These are phyloP conservation scores for Choanephora cucurbitarum DNA, from an alignment of 371 early-diverging fungal genomes.

Conservation along the genomic window DNA sequence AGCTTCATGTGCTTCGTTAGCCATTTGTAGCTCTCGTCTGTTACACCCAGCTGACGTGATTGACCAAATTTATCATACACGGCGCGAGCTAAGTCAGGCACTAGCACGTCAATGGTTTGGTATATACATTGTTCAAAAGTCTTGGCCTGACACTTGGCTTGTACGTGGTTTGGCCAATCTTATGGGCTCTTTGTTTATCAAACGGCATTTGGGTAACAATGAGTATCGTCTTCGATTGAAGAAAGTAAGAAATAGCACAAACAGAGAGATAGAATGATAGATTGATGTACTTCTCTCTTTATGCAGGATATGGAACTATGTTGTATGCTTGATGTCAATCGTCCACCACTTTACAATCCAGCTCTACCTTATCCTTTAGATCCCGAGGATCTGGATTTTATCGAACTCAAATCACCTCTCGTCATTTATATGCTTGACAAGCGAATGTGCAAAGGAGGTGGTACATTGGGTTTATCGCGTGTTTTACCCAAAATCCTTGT, in stretches of 20 bases:
- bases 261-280: background rate
- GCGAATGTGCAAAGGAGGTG: conserved; percentile 84
- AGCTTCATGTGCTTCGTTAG: conserved; percentile 71
- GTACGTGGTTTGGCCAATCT: conserved; percentile 78
- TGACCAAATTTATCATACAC: conserved; percentile 85
- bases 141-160: conserved; percentile 90
- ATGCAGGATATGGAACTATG: conserved; percentile 83
- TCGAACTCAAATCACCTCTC: conserved; percentile 82
- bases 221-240: conserved; percentile 85
- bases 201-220: conserved; percentile 82
- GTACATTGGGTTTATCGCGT: conserved; percentile 74
- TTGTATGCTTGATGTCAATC: conserved; percentile 79
- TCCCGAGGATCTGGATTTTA: conserved; percentile 77
- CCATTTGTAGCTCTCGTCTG: conserved; percentile 66
- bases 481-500: conserved; percentile 80
- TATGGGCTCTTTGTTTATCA: conserved; percentile 72
- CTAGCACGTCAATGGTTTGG: conserved; percentile 95
- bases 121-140: conserved; percentile 76
- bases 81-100: conserved; percentile 67
- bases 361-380: conserved; percentile 64
- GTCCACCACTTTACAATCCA: conserved; percentile 79
- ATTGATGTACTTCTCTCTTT: background rate
- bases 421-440: conserved; percentile 94
- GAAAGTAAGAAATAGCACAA: conserved; percentile 48
- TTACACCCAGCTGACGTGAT: conserved; percentile 77